Evolutionary conservation across 768 basidiomycete species (phyloP), one percentile per base, ranked within the genome.

Genomic region (Mycena chlorophos): DNA sequence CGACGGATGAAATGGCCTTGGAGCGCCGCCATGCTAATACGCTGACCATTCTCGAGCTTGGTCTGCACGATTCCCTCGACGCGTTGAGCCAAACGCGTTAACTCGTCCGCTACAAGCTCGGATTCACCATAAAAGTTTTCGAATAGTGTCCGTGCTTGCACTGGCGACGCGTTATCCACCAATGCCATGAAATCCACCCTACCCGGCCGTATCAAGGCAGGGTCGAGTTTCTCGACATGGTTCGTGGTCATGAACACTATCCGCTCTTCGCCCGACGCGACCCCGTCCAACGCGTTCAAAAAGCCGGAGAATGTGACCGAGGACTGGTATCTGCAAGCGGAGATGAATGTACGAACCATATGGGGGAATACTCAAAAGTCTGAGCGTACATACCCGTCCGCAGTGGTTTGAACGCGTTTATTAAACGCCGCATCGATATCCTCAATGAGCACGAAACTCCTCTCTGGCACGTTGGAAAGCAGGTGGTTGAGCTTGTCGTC

Each of bases 241-340:
- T 99, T 99, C n/a, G 97, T 98, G 0, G 97, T 99, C 87, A 99
- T 91, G 74, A 99, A 99, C 30, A 99, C 84, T 67, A 99, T 88
- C n/a, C 97, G 87, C 65, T 97, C 94, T 73, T 98, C 95, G 38
- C 94, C 93, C 12, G 96, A 97, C 4, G 94, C 96, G 26, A 99
- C 96, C 17, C 97, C 97, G 66, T 99, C 97, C 2, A 99, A 78
- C 14, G 95, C 94, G 64, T 99, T 99, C 39, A 99, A 75, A 67
- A 98, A 91, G 25, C 97, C 97, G 6, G 96, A 98, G 74, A 99
- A 98, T 3, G 97, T 98, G 30, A 99, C 88, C 13, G 90, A 89
- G 0, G 94, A 94, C 72, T 95, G 94, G 68, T 93, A 96, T 23
- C 94, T 95, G 64, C 26, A 29, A 59, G 57, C 48, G 55, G 43